Evolutionary conservation across 1,139 yeast genomes (phyloP).

Genomic region (Pneumocystis jirovecii): DNA sequence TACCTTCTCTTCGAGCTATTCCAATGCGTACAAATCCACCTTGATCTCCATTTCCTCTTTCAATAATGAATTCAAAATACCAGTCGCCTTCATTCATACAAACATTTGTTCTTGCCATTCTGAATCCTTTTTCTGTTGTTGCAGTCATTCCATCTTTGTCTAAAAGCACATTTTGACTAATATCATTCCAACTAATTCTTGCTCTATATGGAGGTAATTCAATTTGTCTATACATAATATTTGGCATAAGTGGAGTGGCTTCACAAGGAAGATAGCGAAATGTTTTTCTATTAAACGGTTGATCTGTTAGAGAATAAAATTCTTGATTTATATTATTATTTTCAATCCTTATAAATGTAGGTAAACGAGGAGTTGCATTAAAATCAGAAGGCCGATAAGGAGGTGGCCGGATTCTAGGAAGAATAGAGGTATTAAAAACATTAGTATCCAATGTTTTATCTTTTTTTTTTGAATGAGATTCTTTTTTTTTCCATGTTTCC

Average conservation of each 20-base stretch:
- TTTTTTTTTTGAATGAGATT: background rate
- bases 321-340: conserved; percentile 6
- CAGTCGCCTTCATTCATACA: conserved; percentile 66
- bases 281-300: conserved; percentile 66
- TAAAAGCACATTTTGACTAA: conserved; percentile 45
- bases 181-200: conserved; percentile 56
- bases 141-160: conserved; percentile 25
- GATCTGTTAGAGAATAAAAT: conserved; percentile 49
- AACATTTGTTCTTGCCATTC: conserved; percentile 61
- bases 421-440: conserved; percentile 2
- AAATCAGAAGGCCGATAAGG: conserved; percentile 18
- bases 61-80: conserved; percentile 59
- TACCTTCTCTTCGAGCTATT: conserved; percentile 51
- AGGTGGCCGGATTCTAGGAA: conserved; percentile 17
- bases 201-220: conserved; percentile 57
- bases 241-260: conserved; percentile 47
- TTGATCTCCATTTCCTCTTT: conserved; percentile 22
- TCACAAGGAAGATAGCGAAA: conserved; percentile 70
- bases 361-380: conserved; percentile 17
- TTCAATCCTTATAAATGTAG: conserved; percentile 13
- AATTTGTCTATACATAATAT: conserved; percentile 54
- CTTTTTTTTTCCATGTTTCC: conserved; percentile 1
- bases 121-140: conserved; percentile 55
- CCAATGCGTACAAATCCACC: conserved; percentile 64
- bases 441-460: background rate